Evolutionary conservation across 164 flowering plant genomes (phyloP), one percentile per base, ranked within the genome.

Genomic region (Nymphaea thermarum): DNA sequence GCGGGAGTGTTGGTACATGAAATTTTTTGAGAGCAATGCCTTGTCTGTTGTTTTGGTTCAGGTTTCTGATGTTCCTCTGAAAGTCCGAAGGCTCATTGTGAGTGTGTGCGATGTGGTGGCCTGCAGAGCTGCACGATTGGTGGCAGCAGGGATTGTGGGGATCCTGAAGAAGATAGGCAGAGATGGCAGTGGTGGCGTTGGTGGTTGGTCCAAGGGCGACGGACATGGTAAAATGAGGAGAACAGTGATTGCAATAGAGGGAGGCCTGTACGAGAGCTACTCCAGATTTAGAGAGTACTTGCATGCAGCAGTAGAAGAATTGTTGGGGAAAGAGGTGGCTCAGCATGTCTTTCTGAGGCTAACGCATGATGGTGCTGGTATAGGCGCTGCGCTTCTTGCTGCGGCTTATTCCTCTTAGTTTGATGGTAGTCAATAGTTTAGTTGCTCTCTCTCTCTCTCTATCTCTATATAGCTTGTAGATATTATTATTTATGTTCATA

Each of bases 151-250:
- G 18, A 85, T 93, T 67, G 96, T 84, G 42, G 98, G 97, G 17
- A 87, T 93, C 68, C 73, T 91, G 76, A 93, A 93, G 81, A 93
- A 93, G 83, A 84, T 91, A n/a, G 97, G 98, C 4, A 80, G 98
- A 68, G 98, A 93, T 71, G 96, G 97, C 5, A 68, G 66, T 25
- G 76, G 81, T 60, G 82, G 81, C 82, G 0, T 62, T 17, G 85
- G 5, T 14, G 57, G 57, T 51, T 8, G 57, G 3, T 51, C 57
- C 8, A 51, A 51, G 14, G 57, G 57, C 8, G 57, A 51, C 14
- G 57, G 57, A 0, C 14, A 5, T 51, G 57, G 57, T 51, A 51
- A 51, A 51, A 8, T 51, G 14, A 82, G 80, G 75, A 81, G 97
- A 82, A 86, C 94, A 0, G 98, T 89, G 2, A 89, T 90, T 63